phyloP scores from a whole-genome alignment of 208 protist species.

The Trypanosoma lewisi region DNA sequence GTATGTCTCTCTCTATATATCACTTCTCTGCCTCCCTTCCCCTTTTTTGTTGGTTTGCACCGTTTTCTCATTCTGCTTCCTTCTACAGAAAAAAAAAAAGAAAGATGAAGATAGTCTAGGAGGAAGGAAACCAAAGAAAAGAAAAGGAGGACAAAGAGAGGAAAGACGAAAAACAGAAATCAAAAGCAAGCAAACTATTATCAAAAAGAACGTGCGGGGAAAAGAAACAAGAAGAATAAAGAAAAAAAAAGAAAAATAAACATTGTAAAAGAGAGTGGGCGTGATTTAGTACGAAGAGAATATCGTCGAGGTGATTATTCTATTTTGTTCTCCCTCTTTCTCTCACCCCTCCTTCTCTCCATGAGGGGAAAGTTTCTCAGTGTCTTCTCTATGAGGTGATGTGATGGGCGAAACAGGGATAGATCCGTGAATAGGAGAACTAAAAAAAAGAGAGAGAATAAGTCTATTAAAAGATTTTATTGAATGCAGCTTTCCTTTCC shows the following conservation, averaged over 20 bases:
- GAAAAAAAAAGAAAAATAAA: conserved; percentile 5
- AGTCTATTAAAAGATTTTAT: not conserved
- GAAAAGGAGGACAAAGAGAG: not conserved
- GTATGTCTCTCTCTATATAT: not conserved
- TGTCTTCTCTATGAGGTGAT: too few relatives aligned
- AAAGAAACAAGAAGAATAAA: not conserved
- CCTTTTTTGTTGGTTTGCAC: not conserved
- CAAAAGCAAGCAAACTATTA: not conserved
- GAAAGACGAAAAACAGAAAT: not conserved
- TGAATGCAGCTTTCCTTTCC: too few relatives aligned
- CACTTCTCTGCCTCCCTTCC: not conserved
- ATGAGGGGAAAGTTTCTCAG: too few relatives aligned
- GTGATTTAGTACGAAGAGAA: conserved; percentile 4
- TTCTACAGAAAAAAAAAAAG: not conserved
- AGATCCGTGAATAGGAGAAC: not conserved
- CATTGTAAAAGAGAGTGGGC: conserved; percentile 2
- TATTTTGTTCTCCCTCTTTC: conserved; percentile 7
- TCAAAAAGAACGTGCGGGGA: not conserved
- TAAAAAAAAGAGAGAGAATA: conserved; percentile 10
- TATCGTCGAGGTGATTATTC: not conserved
- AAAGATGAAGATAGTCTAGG: not conserved
- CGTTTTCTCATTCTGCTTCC: too few relatives aligned
- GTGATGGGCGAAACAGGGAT: not conserved
- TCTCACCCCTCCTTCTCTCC: not conserved
- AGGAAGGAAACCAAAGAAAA: too few relatives aligned